Evolutionary conservation across 148 eudicot species (phyloP).

Genomic region (Nepenthes gracilis): DNA sequence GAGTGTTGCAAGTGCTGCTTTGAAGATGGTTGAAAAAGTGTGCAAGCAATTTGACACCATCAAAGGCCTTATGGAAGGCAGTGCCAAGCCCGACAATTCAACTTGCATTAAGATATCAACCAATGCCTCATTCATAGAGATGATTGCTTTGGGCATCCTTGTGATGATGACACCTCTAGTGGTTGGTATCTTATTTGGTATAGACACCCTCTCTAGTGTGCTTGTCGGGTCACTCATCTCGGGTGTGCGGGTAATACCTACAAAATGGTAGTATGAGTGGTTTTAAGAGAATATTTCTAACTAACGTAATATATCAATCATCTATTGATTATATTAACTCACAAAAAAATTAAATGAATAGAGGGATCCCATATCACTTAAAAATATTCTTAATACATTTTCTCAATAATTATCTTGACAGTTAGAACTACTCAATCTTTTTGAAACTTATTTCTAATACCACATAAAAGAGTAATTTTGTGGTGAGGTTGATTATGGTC

Average conservation of each 20-base stretch:
- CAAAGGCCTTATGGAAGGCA: conserved; percentile 38
- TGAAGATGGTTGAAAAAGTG: conserved; percentile 46
- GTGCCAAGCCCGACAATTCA: conserved; percentile 37
- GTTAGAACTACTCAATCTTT: too few species aligned
- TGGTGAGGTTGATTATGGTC: too few species aligned
- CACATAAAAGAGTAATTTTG: too few species aligned
- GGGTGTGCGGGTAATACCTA: conserved; percentile 40
- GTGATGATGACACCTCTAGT: conserved; percentile 49
- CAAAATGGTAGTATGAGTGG: not conserved
- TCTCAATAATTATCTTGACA: too few species aligned
- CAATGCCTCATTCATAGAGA: conserved; percentile 38
- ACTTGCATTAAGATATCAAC: conserved; percentile 41
- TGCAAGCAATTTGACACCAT: conserved; percentile 32
- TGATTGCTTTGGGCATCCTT: conserved; percentile 44
- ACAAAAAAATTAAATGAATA: too few species aligned
- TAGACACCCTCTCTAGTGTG: conserved; percentile 46
- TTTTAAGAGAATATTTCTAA: too few species aligned
- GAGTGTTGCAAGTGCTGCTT: conserved; percentile 41
- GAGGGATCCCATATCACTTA: too few species aligned
- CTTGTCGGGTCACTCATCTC: conserved; percentile 56
- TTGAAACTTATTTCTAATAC: too few species aligned
- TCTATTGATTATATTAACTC: too few species aligned
- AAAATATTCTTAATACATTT: too few species aligned
- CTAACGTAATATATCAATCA: too few species aligned
- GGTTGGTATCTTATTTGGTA: conserved; percentile 45